Evolutionary conservation across 2,329 filamentous ascomycete species (phyloP).

Genomic region (Phialocephala sp.): DNA sequence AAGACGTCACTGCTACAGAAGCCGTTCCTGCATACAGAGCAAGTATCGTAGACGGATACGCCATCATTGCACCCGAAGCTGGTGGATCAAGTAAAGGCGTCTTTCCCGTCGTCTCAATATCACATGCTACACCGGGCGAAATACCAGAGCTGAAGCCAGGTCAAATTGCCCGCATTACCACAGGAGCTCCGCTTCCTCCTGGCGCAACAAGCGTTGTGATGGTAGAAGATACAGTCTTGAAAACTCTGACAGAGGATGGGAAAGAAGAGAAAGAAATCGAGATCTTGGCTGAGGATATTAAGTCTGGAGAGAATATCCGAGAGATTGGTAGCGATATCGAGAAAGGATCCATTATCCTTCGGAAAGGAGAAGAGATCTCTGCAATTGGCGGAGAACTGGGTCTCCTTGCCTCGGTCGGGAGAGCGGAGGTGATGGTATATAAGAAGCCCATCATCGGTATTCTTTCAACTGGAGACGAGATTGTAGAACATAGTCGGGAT

Average conservation of each 20-base stretch:
- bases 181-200: slow-evolving; percentile 86
- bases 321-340: slow-evolving; percentile 89
- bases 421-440: slow-evolving; percentile 72
- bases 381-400: slow-evolving; percentile 90
- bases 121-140: slow-evolving; percentile 79
- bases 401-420: slow-evolving; percentile 84
- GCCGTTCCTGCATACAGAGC: slow-evolving; percentile 92
- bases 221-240: slow-evolving; percentile 91
- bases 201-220: slow-evolving; percentile 92
- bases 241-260: slow-evolving; percentile 76
- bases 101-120: slow-evolving; percentile 86
- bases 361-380: slow-evolving; percentile 81
- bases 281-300: slow-evolving; percentile 78
- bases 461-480: slow-evolving; percentile 92
- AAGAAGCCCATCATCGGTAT: slow-evolving; percentile 81
- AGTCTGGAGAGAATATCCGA: slow-evolving; percentile 83
- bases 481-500: slow-evolving; percentile 74
- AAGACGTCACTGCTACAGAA: slow-evolving; percentile 80
- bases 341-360: slow-evolving; percentile 71
- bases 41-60: slow-evolving; percentile 97
- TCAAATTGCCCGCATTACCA: slow-evolving; percentile 88
- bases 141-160: slow-evolving; percentile 70
- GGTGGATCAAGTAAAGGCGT: slow-evolving; percentile 71
- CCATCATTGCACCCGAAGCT: slow-evolving; percentile 70
- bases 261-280: slow-evolving; percentile 87